These are phyloP conservation scores for Allomyces macrogynus DNA, from an alignment of 192 early-diverging fungal genomes.

Conservation along the genomic window DNA sequence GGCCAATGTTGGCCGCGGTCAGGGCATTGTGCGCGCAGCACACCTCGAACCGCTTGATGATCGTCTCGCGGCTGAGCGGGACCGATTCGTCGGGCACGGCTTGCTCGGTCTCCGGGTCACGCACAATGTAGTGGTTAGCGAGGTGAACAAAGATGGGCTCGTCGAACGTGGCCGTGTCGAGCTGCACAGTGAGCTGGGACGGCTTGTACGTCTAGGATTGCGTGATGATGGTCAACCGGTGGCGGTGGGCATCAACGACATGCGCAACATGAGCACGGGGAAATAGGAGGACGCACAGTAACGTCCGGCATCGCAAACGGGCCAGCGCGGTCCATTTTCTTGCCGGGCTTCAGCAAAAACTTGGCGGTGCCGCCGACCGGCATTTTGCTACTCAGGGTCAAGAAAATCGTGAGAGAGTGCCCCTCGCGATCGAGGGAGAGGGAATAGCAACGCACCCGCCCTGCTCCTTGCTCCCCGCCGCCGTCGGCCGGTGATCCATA, in stretches of 20 bases:
- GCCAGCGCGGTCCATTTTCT: no score
- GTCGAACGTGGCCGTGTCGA: not conserved
- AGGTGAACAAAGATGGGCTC: not conserved
- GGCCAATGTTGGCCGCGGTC: not conserved
- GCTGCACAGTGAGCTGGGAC: not conserved
- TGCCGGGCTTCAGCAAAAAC: not conserved
- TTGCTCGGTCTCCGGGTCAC: no score
- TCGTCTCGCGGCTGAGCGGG: not conserved
- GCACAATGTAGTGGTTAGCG: not conserved
- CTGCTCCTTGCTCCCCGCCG: slow-evolving; percentile 12
- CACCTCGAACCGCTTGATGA: not conserved
- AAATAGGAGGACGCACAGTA: no score
- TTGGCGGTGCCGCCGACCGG: not conserved
- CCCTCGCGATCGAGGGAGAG: not conserved
- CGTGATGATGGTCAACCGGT: not conserved
- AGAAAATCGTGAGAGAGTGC: no score
- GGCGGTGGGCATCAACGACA: not conserved
- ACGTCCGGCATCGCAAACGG: no score
- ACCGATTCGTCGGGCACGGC: not conserved
- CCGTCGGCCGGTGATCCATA: slow-evolving; percentile 19
- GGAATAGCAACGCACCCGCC: not conserved
- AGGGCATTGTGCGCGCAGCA: not conserved
- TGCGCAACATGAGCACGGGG: not conserved
- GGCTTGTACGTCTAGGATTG: not conserved
- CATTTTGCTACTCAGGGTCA: not conserved